Conservation (phyloP, 305 asterid genomes). For the Fraxinus sp. region DNA sequence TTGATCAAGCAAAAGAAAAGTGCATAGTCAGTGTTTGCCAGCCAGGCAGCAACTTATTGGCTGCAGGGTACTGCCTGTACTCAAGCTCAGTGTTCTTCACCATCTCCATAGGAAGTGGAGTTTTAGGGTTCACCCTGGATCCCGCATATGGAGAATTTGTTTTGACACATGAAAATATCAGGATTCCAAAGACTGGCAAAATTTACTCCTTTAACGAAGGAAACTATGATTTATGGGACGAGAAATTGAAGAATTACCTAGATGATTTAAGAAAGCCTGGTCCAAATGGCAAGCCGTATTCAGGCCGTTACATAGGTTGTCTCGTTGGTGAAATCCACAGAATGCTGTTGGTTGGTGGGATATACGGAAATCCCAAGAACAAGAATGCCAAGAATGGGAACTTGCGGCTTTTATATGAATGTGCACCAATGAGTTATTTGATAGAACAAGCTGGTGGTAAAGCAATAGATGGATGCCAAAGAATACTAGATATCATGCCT, state of each 20-base stretch:
- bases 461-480: constrained; percentile 57
- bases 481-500: constrained; percentile 73
- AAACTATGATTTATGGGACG: constrained; percentile 74
- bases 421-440: constrained; percentile 88
- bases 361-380: constrained; percentile 79
- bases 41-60: constrained; percentile 75
- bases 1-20: constrained; percentile 56
- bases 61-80: constrained; percentile 82
- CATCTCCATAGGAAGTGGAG: constrained; percentile 69
- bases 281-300: constrained; percentile 71
- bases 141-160: constrained; percentile 71
- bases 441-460: constrained; percentile 87
- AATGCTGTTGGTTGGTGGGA: constrained; percentile 70
- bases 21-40: constrained; percentile 75
- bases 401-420: constrained; percentile 69
- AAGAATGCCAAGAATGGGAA: constrained; percentile 64
- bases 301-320: constrained; percentile 77
- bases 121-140: constrained; percentile 58
- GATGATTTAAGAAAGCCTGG: constrained; percentile 73
- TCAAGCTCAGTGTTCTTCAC: constrained; percentile 76
- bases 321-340: constrained; percentile 83
- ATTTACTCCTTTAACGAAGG: constrained; percentile 88
- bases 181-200: constrained; percentile 54
- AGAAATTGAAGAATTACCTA: constrained; percentile 60
- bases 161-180: constrained; percentile 70